Conservation (phyloP, 805 yeast species). For the Clavispora fructus region DNA sequence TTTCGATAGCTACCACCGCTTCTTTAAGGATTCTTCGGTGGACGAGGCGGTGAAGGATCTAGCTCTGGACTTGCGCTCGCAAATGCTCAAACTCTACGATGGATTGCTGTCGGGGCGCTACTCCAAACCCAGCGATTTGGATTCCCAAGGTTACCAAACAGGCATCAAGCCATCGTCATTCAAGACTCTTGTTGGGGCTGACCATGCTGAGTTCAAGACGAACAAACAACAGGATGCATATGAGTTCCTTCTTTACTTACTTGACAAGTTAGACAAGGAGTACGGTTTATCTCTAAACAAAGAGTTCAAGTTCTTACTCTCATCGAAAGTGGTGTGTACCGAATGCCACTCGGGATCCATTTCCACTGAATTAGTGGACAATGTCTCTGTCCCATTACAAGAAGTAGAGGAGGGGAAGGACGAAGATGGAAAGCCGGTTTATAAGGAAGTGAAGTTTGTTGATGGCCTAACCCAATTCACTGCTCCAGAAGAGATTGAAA, state of each 20-base stretch:
- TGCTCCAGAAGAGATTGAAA: constrained; percentile 52
- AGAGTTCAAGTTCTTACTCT: constrained; percentile 58
- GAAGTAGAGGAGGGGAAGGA: constrained; percentile 33
- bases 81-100: constrained; percentile 71
- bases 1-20: constrained; percentile 31
- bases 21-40: constrained; percentile 32
- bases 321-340: constrained; percentile 55
- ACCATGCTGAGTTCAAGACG: constrained; percentile 77
- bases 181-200: constrained; percentile 69
- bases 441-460: constrained; percentile 44
- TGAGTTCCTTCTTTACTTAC: constrained; percentile 72
- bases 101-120: constrained; percentile 75
- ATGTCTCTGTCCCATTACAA: constrained; percentile 55
- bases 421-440: constrained; percentile 43
- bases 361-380: constrained; percentile 52
- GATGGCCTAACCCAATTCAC: constrained; percentile 45
- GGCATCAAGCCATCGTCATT: constrained; percentile 78
- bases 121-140: constrained; percentile 47
- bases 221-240: constrained; percentile 93
- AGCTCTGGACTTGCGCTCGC: constrained; percentile 62
- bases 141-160: constrained; percentile 52
- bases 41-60: constrained; percentile 41
- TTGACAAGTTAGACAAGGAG: constrained; percentile 54
- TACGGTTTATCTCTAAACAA: constrained; percentile 45
- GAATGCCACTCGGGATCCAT: constrained; percentile 60